Conservation (phyloP, 352 stramenopile species). For the Globisporangium polare region DNA sequence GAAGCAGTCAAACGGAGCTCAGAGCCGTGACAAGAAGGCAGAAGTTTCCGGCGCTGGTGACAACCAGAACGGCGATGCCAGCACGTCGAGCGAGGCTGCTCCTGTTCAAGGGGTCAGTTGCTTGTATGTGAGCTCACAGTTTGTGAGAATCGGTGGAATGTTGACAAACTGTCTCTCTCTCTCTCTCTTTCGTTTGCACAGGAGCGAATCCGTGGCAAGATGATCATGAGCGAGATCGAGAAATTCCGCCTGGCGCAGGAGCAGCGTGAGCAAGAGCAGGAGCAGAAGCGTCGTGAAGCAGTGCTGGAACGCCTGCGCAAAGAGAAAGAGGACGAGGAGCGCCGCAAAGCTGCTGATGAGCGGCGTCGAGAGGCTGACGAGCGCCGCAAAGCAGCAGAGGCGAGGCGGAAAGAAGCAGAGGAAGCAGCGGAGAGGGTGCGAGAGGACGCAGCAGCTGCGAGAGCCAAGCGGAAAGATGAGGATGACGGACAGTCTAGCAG, state of each 20-base stretch:
- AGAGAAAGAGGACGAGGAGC: constrained; percentile 27
- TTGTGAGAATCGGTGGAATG: not conserved
- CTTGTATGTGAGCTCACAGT: not conserved
- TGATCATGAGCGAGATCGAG: constrained; percentile 42
- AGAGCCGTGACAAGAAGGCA: not conserved
- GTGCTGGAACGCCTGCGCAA: constrained; percentile 24
- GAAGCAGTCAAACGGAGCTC: not conserved
- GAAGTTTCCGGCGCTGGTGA: not conserved
- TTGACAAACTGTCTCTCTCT: not conserved
- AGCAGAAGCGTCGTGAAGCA: constrained; percentile 26
- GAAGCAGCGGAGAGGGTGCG: constrained; percentile 4
- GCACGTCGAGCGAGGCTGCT: not conserved
- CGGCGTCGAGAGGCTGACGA: constrained; percentile 12
- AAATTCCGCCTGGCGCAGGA: constrained; percentile 44
- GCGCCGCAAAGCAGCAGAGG: not conserved
- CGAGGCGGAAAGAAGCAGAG: constrained; percentile 1
- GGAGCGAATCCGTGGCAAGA: constrained; percentile 29
- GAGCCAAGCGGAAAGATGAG: constrained; percentile 8
- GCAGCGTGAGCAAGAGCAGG: constrained; percentile 30
- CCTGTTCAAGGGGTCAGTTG: constrained; percentile 13
- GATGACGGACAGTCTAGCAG: constrained; percentile 7
- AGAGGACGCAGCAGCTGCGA: not conserved
- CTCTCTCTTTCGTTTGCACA: constrained; percentile 8
- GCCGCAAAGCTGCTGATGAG: constrained; percentile 10
- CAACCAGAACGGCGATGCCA: not conserved